Base-by-base conservation (phyloP, 257 asterid species). In the Plectranthus barbatus region DNA sequence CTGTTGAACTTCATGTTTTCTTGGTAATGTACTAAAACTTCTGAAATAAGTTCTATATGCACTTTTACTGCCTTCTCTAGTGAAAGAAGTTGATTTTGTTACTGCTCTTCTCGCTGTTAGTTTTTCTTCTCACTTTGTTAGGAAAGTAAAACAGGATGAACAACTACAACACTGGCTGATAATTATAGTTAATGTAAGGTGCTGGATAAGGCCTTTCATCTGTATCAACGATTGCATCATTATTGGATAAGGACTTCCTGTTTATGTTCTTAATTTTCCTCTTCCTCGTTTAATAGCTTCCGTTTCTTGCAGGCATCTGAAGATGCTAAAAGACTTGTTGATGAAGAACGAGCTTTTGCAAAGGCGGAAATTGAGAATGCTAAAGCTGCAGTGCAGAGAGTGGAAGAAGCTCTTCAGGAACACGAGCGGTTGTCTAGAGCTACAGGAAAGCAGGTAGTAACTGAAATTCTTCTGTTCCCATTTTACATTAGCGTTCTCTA, bases 361-460 rank as follows among this genome's bases (percentile, higher is more conserved):
- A 79, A 91, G 56, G 83, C 88, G 46, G 98, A 91, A 78, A 91
- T 88, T 64, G 98, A 91, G 81, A 84, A 80, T 76, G 98, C 98
- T 33, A 91, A 95, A 81, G 95, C 87, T 53, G 95, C 96, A 37
- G 98, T 91, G 61, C 98, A 88, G 81, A 84, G 95, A 79, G 96
- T 91, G 60, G 98, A 88, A 78, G 96, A 91, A 75, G 92, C 98
- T 70, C 95, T 91, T 76, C 91, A 86, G 74, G 97, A 88, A 72
- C 96, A 88, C 58, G 98, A 91, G 71, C 82, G 72, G 18, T 79
- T 84, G 79, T 82, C 96, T 15, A 78, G 83, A 74, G 92, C 96
- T 66, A 69, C 88, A 23, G 98, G 98, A 51, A 86, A 88, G 62
- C 98, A 91, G 96, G 98, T 91, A 60, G 61, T 45, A 26, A 12